phyloP scores from a whole-genome alignment of 2,329 filamentous ascomycete genomes.

The Trichoderma arundinaceum region DNA sequence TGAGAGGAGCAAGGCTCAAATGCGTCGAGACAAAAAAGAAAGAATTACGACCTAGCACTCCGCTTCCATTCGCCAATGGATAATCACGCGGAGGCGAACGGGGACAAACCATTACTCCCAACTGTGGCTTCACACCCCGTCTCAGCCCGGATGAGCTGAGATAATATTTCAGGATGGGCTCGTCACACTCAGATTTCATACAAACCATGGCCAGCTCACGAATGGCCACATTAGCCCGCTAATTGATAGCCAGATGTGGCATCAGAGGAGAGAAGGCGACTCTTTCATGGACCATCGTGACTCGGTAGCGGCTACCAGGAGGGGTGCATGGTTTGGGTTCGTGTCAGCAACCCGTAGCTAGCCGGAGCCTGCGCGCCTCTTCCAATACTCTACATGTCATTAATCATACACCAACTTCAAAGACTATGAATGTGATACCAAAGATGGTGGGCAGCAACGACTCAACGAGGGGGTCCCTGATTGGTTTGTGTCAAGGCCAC shows the following conservation, averaged over 20 bases:
- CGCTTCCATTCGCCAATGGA: neutral
- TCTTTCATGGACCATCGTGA: neutral
- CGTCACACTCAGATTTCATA: neutral
- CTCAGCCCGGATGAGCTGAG: conserved; percentile 12
- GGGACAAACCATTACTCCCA: neutral
- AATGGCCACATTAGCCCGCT: neutral
- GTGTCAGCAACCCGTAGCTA: conserved; percentile 24
- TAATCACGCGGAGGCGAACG: conserved; percentile 2
- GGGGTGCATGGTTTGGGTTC: conserved; percentile 14
- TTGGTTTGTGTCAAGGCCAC: conserved; percentile 36
- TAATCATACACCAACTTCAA: conserved; percentile 15
- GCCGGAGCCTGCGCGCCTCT: conserved; percentile 11
- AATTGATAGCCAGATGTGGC: neutral
- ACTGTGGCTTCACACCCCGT: neutral
- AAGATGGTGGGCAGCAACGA: conserved; percentile 15
- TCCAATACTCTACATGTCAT: neutral
- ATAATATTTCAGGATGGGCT: conserved; percentile 2
- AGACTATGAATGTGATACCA: neutral
- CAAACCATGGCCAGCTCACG: neutral
- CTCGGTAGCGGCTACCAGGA: neutral
- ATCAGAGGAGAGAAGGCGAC: neutral
- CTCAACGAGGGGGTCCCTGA: conserved; percentile 29
- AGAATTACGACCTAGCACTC: neutral
- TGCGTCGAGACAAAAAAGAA: neutral
- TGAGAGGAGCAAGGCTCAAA: neutral